These are phyloP conservation scores for Kalaharituber pfeilii DNA, from an alignment of 2,329 filamentous ascomycete species.

Conservation along the genomic window DNA sequence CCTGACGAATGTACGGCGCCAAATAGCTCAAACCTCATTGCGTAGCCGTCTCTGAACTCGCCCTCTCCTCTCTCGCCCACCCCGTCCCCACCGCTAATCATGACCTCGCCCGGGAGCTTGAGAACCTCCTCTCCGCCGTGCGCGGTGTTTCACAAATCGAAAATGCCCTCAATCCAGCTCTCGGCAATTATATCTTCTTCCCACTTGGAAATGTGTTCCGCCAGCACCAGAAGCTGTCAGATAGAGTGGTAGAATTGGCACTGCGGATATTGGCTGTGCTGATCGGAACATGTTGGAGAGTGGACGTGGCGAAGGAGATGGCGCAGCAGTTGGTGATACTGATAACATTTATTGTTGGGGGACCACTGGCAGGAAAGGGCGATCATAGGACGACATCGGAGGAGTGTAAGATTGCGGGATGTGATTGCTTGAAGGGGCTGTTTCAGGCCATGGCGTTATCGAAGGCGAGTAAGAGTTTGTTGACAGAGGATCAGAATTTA, in stretches of 20 bases:
- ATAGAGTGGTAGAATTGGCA: constrained; percentile 55
- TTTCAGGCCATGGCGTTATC: background rate
- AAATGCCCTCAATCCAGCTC: constrained; percentile 46
- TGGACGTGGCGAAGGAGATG: constrained; percentile 50
- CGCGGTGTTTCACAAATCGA: constrained; percentile 33
- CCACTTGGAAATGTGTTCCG: constrained; percentile 76
- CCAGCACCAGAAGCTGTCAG: constrained; percentile 52
- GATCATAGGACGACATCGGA: constrained; percentile 60
- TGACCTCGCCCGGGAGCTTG: constrained; percentile 32
- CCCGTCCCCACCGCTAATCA: constrained; percentile 26
- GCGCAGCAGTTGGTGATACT: constrained; percentile 74
- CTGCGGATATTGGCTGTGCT: constrained; percentile 59
- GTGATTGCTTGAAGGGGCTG: constrained; percentile 38
- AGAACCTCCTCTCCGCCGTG: constrained; percentile 32
- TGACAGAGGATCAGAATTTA: constrained; percentile 43
- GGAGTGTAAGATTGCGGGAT: constrained; percentile 48
- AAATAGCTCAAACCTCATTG: constrained; percentile 45
- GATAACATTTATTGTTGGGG: constrained; percentile 63
- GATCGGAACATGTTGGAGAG: constrained; percentile 62
- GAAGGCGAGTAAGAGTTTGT: constrained; percentile 32
- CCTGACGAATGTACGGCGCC: background rate
- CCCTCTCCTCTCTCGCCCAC: constrained; percentile 34
- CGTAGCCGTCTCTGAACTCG: constrained; percentile 41
- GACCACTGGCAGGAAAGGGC: constrained; percentile 41
- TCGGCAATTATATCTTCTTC: constrained; percentile 92